Evolutionary conservation across 306 rosid genomes (phyloP), one percentile per base, ranked within the genome.

Genomic region (Dalbergia cochinchinensis): DNA sequence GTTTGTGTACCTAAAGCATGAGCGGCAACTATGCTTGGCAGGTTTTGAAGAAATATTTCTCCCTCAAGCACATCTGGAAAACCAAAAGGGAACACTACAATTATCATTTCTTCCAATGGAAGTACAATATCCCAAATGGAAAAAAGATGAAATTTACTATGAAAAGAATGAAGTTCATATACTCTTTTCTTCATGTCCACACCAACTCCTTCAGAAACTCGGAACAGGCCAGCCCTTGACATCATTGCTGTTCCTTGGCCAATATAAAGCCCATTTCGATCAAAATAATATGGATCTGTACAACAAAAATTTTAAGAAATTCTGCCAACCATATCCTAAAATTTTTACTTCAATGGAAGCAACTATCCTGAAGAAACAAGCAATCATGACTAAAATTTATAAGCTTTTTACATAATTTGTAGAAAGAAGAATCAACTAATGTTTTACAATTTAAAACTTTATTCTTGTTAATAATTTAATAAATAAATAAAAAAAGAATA

Each of bases 21-120:
- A 80, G 97, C 98, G 77, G 93, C 82, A 51, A 95, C 85, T 82
- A 91, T 91, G 83, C 98, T 95, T 19, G 98, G 98, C 82, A 95
- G 85, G 83, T 92, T 95, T 85, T 95, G 99, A 85, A 95, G 99
- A 86, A 95, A 95, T 85, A 95, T 91, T 72, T 95, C 97, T 77
- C 98, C 97, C 83, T 92, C 97, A 51, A 95, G 98, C 80, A 95
- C 90, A 39, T 90, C 97, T 95, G 89, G 19, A 51, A 63, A 69
- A 80, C 69, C 83, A 47, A 63, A 80, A 69, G 71, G 62, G 73
- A 82, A 69, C 18, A 50, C 13, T 13, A 11, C 19, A 58, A 18
- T 71, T 62, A 74, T 45, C 41, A 69, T 50, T 73, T 14, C 7
- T 65, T 48, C 45, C 22, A 22, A 80, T 54, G 51, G 15, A 42